Evolutionary conservation across 2,329 filamentous ascomycete species (phyloP).

Genomic region (Ascochyta rabiei): DNA sequence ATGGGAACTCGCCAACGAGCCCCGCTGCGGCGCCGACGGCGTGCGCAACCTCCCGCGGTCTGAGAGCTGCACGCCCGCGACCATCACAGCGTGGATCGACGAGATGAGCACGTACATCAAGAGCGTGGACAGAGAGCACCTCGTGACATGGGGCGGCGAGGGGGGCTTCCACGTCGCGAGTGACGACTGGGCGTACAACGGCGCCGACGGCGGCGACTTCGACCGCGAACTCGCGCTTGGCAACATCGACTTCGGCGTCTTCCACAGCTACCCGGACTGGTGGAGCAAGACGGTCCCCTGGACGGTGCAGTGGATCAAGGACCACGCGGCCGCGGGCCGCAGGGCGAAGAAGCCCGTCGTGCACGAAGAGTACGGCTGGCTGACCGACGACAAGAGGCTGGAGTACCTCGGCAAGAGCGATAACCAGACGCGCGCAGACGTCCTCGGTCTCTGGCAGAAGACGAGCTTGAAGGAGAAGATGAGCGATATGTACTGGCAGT

Average conservation of each 20-base stretch:
- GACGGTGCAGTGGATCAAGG: slow-evolving; percentile 61
- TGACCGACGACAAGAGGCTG: slow-evolving; percentile 57
- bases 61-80: slow-evolving; percentile 44
- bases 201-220: slow-evolving; percentile 60
- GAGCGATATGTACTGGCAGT: slow-evolving; percentile 64
- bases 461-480: slow-evolving; percentile 57
- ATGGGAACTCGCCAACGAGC: slow-evolving; percentile 62
- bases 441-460: slow-evolving; percentile 58
- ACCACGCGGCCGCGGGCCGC: slow-evolving; percentile 56
- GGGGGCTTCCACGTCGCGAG: slow-evolving; percentile 43
- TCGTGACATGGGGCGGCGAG: slow-evolving; percentile 62
- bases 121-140: slow-evolving; percentile 57
- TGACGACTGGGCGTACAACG: slow-evolving; percentile 48
- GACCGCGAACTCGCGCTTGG: slow-evolving; percentile 57
- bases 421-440: slow-evolving; percentile 54
- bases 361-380: slow-evolving; percentile 62
- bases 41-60: slow-evolving; percentile 38
- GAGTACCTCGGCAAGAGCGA: slow-evolving; percentile 53
- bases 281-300: slow-evolving; percentile 61
- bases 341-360: slow-evolving; percentile 59
- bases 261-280: slow-evolving; percentile 64
- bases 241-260: slow-evolving; percentile 61
- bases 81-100: slow-evolving; percentile 57
- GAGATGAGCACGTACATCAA: slow-evolving; percentile 64
- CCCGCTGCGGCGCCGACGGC: slow-evolving; percentile 37